Evolutionary conservation across 2,329 filamentous ascomycete species (phyloP), one percentile per base, ranked within the genome.

Genomic region (Sarocladium brachiariae): DNA sequence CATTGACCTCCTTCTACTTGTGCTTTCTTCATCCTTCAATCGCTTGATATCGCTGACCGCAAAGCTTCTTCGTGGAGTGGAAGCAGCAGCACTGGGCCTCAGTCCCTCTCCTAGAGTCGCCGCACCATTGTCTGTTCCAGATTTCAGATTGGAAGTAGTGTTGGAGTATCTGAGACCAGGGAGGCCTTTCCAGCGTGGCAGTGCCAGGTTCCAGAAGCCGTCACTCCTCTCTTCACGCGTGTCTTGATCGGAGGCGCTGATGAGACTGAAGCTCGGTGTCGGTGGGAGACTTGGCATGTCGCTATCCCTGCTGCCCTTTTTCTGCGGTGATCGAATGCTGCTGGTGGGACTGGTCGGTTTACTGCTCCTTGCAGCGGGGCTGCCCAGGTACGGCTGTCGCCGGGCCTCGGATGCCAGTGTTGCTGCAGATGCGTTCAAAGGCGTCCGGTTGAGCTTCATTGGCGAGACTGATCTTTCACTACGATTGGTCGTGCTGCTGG

Each of bases 391-490:
- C 0, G 70, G 71, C 50, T 70, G 69, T 51, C 62, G 73, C 31
- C 75, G 66, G 2, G 73, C 70, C 38, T 76, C 75, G 9, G 72
- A 71, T 1, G 72, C 69, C 6, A 72, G 56, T 24, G 69, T 76
- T 2, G 63, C 64, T 1, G 61, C 62, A 16, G 65, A 70, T 1
- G 60, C 56, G 50, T 66, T 67, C 18, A 68, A 52, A 0, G 73
- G 64, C 1, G 68, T 62, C 6, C 65, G 64, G 18, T 56, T 61
- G 6, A 65, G 56, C 53, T 78, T 80, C 45, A 58, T 71, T 0
- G 81, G 80, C 2, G 80, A 83, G 2, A 76, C 58, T 2, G 79
- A 83, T 10, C 80, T 71, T 54, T 80, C 76, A 51, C 69, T 77
- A n/a, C 70, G 65, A 4, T 66, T 61, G 0, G 73, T 64, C 1